Evolutionary conservation across 2,329 filamentous ascomycete genomes (phyloP), one percentile per base, ranked within the genome.

Genomic region (Fusarium sp.): DNA sequence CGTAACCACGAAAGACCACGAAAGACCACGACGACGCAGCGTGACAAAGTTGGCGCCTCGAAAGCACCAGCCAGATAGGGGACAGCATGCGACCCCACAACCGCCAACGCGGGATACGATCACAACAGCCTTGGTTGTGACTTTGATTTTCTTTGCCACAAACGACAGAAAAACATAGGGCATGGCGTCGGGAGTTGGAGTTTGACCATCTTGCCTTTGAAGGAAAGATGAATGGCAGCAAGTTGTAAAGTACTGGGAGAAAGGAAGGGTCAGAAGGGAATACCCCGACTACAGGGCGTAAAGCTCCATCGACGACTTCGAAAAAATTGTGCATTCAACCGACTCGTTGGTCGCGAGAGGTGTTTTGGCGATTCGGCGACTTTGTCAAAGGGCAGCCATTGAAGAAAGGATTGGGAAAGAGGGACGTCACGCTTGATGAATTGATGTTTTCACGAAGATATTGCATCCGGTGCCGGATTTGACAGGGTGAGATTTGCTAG

Each of bases 371-470:
- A 44, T 26, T 39, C 34, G 22, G 38, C 45, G 25, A 28, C 46
- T 54, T 45, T 28, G 45, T 34, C 12, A 43, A 22, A 32, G 7
- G 38, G 32, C 29, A 10, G 32, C 24, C 6, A 40, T 7, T 35
- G 3, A 49, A 31, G 15, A 25, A 29, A 45, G 7, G 32, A 19
- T 15, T 9, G 0, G n/a, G 46, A 22, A 28, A 32, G 32, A 13
- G 24, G 24, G 24, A 49, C 50, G 19, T 64, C 12, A 49, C 49
- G 52, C 35, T 26, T 43, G 29, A 64, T 58, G 61, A 65, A 26
- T 65, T 62, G 51, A 65, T 22, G 61, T 22, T 58, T 50, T 58
- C 51, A 65, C 15, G 55, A 51, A 46, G 22, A 41, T 50, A 29
- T 32, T 56, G 25, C 31, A 29, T 26, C 54, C 41, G 29, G n/a